Evolutionary conservation across 371 early-diverging fungal species (phyloP).

Genomic region (Smittium mucronatum): DNA sequence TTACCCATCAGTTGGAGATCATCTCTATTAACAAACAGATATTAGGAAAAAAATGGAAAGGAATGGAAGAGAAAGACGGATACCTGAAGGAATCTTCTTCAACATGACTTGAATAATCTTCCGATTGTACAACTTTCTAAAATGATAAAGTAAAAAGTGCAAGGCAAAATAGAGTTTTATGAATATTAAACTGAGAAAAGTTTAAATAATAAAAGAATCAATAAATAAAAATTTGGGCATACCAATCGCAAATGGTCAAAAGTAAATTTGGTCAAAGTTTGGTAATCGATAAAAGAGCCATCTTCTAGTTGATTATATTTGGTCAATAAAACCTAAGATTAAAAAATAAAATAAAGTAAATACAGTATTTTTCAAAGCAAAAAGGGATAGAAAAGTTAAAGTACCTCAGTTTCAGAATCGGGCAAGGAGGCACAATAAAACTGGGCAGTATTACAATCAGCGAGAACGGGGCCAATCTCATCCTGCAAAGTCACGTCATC

Average conservation of each 20-base stretch:
- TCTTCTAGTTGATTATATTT: conserved; percentile 49
- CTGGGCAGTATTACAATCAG: conserved; percentile 75
- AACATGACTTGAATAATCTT: too few species aligned
- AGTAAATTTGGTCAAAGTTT: conserved; percentile 45
- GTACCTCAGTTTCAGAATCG: conserved; percentile 47
- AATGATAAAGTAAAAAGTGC: too few species aligned
- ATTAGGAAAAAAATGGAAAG: too few species aligned
- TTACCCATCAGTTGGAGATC: conserved; percentile 48
- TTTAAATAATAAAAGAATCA: too few species aligned
- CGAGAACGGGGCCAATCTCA: conserved; percentile 54
- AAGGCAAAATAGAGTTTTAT: too few species aligned
- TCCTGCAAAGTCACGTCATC: conserved; percentile 66
- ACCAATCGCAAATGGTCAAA: conserved; percentile 65
- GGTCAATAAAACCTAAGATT: conserved; percentile 54
- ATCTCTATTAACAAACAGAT: too few species aligned
- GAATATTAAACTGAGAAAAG: too few species aligned
- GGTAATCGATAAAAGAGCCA: conserved; percentile 59
- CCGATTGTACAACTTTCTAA: too few species aligned
- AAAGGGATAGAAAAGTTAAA: conserved; percentile 10
- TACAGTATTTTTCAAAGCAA: neutral
- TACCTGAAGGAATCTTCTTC: too few species aligned
- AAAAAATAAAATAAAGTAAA: neutral
- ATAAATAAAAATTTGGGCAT: too few species aligned
- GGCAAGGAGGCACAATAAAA: conserved; percentile 54
- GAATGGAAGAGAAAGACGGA: too few species aligned